phyloP scores from a whole-genome alignment of 495 filamentous ascomycete genomes.

The Podospora anserina region DNA sequence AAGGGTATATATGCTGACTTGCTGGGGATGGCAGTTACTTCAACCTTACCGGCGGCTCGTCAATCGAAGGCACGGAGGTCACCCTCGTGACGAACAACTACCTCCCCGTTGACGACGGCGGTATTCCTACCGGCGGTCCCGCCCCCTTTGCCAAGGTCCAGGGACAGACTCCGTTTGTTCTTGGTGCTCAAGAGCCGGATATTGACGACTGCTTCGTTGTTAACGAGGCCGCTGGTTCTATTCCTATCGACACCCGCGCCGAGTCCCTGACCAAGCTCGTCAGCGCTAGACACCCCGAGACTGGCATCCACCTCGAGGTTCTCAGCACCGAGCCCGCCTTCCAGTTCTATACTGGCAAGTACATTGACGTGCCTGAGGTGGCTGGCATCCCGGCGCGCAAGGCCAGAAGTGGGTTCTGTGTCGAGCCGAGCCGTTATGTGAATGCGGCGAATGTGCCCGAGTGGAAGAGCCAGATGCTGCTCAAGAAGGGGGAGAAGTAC shows the following conservation, averaged over 20 bases:
- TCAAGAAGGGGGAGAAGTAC: slow-evolving; percentile 77
- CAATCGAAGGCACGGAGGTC: slow-evolving; percentile 72
- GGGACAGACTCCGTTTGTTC: slow-evolving; percentile 61
- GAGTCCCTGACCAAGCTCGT: slow-evolving; percentile 61
- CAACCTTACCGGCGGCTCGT: slow-evolving; percentile 66
- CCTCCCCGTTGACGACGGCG: slow-evolving; percentile 66
- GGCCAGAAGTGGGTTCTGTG: slow-evolving; percentile 73
- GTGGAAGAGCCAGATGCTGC: slow-evolving; percentile 71
- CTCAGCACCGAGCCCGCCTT: slow-evolving; percentile 90
- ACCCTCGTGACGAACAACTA: slow-evolving; percentile 68
- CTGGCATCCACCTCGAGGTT: slow-evolving; percentile 76
- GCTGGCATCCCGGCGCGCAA: slow-evolving; percentile 61
- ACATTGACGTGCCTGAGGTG: slow-evolving; percentile 71
- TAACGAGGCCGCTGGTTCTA: slow-evolving; percentile 53
- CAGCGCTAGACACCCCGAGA: slow-evolving; percentile 64
- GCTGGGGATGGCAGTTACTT: slow-evolving; percentile 66
- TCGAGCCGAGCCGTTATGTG: slow-evolving; percentile 87
- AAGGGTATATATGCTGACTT: slow-evolving; percentile 5
- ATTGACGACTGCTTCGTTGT: slow-evolving; percentile 92
- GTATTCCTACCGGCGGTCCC: slow-evolving; percentile 63
- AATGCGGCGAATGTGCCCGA: slow-evolving; percentile 78
- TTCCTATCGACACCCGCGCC: slow-evolving; percentile 74
- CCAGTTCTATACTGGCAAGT: slow-evolving; percentile 91
- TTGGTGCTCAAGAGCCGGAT: slow-evolving; percentile 63
- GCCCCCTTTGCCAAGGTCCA: slow-evolving; percentile 59